phyloP scores from a whole-genome alignment of 495 filamentous ascomycete genomes.

The Aspergillus cavernicola region DNA sequence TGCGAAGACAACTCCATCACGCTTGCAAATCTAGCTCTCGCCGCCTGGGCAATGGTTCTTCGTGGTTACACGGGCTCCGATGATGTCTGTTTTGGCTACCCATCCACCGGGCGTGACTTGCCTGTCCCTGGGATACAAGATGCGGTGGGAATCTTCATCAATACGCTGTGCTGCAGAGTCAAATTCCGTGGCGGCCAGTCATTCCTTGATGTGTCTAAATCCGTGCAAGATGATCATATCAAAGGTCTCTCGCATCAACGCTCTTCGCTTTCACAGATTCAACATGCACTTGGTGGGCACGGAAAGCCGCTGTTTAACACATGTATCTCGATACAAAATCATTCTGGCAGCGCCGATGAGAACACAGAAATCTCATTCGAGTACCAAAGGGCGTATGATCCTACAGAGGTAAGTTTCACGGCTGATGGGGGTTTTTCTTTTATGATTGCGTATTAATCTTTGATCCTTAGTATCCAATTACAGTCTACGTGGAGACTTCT shows the following conservation, averaged over 20 bases:
- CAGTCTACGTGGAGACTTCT: constrained; percentile 45
- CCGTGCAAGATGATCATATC: constrained; percentile 48
- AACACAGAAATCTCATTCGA: constrained; percentile 39
- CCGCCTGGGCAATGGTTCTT: constrained; percentile 56
- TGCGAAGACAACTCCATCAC: constrained; percentile 48
- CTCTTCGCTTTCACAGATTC: constrained; percentile 51
- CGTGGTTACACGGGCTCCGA: constrained; percentile 48
- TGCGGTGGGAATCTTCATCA: constrained; percentile 54
- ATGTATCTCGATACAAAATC: constrained; percentile 52
- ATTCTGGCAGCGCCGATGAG: constrained; percentile 29
- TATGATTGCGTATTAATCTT: background rate
- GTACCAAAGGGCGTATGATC: constrained; percentile 40
- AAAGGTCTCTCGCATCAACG: constrained; percentile 47
- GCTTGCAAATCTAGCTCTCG: constrained; percentile 48
- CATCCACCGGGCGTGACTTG: constrained; percentile 46
- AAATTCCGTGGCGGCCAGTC: constrained; percentile 29
- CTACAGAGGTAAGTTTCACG: constrained; percentile 38
- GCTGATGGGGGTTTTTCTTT: background rate
- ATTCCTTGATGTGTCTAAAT: constrained; percentile 39
- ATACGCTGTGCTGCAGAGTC: constrained; percentile 53
- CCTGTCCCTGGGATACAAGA: constrained; percentile 49
- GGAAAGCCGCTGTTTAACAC: constrained; percentile 55
- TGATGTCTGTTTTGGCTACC: constrained; percentile 58
- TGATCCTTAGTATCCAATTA: constrained; percentile 40
- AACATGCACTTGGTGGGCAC: constrained; percentile 50